Conservation (phyloP, 2,329 filamentous ascomycete genomes). For the Elsinoe batatas region DNA sequence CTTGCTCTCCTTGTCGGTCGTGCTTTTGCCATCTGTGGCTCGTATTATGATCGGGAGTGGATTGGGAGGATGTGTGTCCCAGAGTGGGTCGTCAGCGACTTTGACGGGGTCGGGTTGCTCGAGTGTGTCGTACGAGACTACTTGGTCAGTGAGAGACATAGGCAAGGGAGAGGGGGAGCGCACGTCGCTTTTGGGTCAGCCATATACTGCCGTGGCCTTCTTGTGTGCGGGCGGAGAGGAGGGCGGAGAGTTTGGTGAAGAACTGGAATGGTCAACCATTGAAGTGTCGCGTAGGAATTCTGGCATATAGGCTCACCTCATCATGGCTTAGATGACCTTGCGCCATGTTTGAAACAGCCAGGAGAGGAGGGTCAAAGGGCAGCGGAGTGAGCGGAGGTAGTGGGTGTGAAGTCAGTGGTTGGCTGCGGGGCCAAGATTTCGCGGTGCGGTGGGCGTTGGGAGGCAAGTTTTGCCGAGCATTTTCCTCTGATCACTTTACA, state of each 20-base stretch:
- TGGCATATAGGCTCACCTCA: conserved; percentile 38
- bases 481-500: no score
- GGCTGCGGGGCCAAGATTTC: conserved; percentile 5
- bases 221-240: conserved; percentile 57
- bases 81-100: conserved; percentile 43
- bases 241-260: conserved; percentile 56
- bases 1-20: conserved; percentile 32
- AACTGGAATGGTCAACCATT: conserved; percentile 46
- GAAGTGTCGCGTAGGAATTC: not conserved
- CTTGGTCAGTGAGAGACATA: not conserved
- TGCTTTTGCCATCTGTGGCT: conserved; percentile 62
- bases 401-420: not conserved
- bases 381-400: not conserved
- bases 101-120: conserved; percentile 27
- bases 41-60: conserved; percentile 69
- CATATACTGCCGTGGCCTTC: conserved; percentile 65
- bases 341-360: conserved; percentile 30
- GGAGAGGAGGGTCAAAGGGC: not conserved
- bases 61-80: conserved; percentile 49
- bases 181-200: conserved; percentile 68
- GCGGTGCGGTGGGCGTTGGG: not conserved
- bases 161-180: conserved; percentile 21
- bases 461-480: not conserved
- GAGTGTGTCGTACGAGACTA: conserved; percentile 35
- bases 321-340: conserved; percentile 50